Percentiles rank a stretch among this genome's conserved stretches.
Evolutionary conservation across 2,329 filamentous ascomycete species (phyloP).

Genomic region (Thermothelomyces thermophilus): DNA sequence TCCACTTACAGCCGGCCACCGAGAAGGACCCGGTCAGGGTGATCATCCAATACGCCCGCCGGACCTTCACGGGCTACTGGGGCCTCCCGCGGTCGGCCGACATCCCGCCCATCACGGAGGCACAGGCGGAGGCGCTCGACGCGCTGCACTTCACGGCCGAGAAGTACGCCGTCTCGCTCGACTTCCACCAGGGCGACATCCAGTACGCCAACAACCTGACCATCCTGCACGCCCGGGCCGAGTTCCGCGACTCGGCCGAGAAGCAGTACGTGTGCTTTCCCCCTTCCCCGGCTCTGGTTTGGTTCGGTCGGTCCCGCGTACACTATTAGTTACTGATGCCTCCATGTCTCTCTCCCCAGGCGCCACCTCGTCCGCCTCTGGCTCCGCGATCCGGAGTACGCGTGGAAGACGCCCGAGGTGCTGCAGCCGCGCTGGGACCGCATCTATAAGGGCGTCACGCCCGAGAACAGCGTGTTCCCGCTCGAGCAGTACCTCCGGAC

Average conservation of each 20-base stretch:
- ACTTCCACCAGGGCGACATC: slow-evolving; percentile 46
- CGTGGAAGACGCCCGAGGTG: slow-evolving; percentile 41
- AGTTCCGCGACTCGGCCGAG: slow-evolving; percentile 39
- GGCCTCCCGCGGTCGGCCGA: slow-evolving; percentile 44
- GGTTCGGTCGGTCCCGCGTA: no score
- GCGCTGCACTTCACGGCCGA: slow-evolving; percentile 45
- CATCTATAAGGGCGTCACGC: slow-evolving; percentile 46
- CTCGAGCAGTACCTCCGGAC: slow-evolving; percentile 46
- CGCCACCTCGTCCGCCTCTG: slow-evolving; percentile 45
- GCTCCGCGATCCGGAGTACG: slow-evolving; percentile 43
- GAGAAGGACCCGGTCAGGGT: slow-evolving; percentile 43
- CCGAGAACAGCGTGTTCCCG: slow-evolving; percentile 49
- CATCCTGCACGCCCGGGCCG: slow-evolving; percentile 46
- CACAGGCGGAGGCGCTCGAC: slow-evolving; percentile 47
- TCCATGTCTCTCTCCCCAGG: no score
- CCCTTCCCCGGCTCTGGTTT: no score
- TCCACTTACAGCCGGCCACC: slow-evolving; percentile 49
- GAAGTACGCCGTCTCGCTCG: slow-evolving; percentile 38
- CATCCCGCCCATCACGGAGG: slow-evolving; percentile 51
- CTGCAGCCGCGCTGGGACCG: slow-evolving; percentile 44
- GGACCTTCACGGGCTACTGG: slow-evolving; percentile 52
- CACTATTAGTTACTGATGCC: no score
- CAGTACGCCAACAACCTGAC: slow-evolving; percentile 51
- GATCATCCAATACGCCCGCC: slow-evolving; percentile 54
- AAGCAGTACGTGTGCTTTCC: slow-evolving; percentile 37